These are phyloP conservation scores for Colletotrichum truncatum DNA, from an alignment of 2,329 filamentous ascomycete genomes.

Conservation along the genomic window DNA sequence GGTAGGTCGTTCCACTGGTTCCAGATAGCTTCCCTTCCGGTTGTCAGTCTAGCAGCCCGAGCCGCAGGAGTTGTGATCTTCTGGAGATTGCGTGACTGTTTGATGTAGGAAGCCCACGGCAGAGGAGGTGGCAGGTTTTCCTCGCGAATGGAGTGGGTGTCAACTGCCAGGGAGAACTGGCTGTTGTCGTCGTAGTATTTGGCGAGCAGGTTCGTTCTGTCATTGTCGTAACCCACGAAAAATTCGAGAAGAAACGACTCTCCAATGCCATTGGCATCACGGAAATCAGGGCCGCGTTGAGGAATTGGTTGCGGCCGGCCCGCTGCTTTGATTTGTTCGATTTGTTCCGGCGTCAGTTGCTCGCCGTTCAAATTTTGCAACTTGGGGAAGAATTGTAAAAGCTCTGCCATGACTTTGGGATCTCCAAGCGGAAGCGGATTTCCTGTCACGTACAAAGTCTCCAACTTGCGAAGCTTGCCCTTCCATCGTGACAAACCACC, in stretches of 20 bases:
- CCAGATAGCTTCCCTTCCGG: constrained; percentile 71
- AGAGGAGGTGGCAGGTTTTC: constrained; percentile 52
- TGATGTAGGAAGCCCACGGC: constrained; percentile 80
- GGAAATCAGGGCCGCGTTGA: constrained; percentile 73
- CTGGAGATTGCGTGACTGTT: constrained; percentile 79
- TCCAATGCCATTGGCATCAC: constrained; percentile 78
- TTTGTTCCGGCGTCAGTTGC: constrained; percentile 76
- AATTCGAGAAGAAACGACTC: constrained; percentile 81
- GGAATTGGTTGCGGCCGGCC: constrained; percentile 67
- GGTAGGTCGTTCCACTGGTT: constrained; percentile 77
- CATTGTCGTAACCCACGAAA: constrained; percentile 76
- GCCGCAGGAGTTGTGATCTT: constrained; percentile 70
- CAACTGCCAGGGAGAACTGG: constrained; percentile 79
- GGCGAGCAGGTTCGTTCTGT: constrained; percentile 69
- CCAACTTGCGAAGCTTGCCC: constrained; percentile 78
- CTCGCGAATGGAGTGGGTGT: constrained; percentile 65
- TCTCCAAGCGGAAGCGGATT: constrained; percentile 76
- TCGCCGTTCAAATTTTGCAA: constrained; percentile 80
- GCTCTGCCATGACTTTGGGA: constrained; percentile 71
- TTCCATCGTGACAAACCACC: constrained; percentile 79
- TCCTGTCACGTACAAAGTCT: constrained; percentile 81
- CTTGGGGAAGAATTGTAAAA: constrained; percentile 85
- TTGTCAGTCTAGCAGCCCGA: constrained; percentile 72
- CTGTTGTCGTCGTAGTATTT: constrained; percentile 81
- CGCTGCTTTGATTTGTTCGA: constrained; percentile 62